phyloP scores from a whole-genome alignment of 345 rosid species.

The Lumnitzera racemosa region DNA sequence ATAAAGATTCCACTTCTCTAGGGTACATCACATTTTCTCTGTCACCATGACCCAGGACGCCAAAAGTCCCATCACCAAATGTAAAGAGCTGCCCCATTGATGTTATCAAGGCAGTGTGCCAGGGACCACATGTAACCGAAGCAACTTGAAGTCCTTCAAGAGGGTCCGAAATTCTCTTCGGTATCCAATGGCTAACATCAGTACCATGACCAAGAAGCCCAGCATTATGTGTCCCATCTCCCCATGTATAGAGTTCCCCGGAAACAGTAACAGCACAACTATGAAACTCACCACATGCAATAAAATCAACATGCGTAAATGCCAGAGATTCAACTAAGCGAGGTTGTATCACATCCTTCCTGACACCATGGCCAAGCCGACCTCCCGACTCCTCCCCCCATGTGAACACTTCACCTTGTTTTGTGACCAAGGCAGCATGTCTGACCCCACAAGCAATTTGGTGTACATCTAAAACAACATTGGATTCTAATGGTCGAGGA shows the following conservation, averaged over 20 bases:
- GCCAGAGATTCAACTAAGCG: constrained; percentile 71
- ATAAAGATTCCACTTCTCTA: constrained; percentile 79
- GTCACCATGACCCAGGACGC: constrained; percentile 90
- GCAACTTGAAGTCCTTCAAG: constrained; percentile 89
- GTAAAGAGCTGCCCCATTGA: constrained; percentile 86
- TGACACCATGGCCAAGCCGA: constrained; percentile 88
- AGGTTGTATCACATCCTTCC: constrained; percentile 71
- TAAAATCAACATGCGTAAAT: constrained; percentile 53
- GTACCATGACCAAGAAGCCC: constrained; percentile 95
- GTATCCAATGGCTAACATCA: constrained; percentile 93
- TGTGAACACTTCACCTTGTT: constrained; percentile 88
- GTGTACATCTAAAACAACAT: constrained; percentile 81
- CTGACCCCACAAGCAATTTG: constrained; percentile 85
- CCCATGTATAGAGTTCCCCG: constrained; percentile 96
- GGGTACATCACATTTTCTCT: constrained; percentile 60
- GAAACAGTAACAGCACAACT: constrained; percentile 86
- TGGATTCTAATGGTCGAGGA: constrained; percentile 80
- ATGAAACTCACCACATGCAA: constrained; percentile 96
- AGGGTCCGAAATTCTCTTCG: constrained; percentile 87
- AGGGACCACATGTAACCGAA: constrained; percentile 87
- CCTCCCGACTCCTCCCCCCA: constrained; percentile 99
- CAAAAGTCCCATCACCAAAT: constrained; percentile 95
- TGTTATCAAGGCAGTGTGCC: constrained; percentile 94
- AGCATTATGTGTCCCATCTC: constrained; percentile 85
- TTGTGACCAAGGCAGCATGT: constrained; percentile 84